Percentiles rank a stretch among this genome's conserved stretches.
These are phyloP conservation scores for Teratosphaeria gauchensis DNA, from an alignment of 2,329 filamentous ascomycete species.

Conservation along the genomic window DNA sequence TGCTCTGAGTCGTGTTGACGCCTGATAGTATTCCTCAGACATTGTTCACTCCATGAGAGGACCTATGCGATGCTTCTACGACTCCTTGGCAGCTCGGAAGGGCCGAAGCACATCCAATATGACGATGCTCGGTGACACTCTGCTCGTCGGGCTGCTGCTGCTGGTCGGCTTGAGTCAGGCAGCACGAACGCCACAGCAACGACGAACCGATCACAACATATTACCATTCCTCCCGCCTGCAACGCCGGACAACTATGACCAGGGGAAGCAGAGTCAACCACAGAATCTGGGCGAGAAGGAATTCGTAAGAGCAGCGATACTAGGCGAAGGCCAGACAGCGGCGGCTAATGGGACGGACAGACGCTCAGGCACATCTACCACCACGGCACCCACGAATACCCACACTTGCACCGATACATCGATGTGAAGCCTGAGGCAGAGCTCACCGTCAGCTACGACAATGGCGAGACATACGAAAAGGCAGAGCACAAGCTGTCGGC, in stretches of 20 bases:
- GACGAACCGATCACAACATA: background rate
- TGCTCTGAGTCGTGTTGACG: too few relatives aligned
- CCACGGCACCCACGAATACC: slow-evolving; percentile 73
- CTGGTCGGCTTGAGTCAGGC: slow-evolving; percentile 9
- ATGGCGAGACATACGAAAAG: slow-evolving; percentile 27
- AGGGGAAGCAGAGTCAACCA: background rate
- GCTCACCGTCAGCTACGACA: slow-evolving; percentile 17
- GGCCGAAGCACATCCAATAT: slow-evolving; percentile 1
- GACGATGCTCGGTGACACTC: slow-evolving; percentile 15
- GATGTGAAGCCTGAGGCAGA: slow-evolving; percentile 57
- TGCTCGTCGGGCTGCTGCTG: slow-evolving; percentile 9
- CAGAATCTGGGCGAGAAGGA: slow-evolving; percentile 13
- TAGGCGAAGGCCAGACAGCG: background rate
- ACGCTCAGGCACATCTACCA: slow-evolving; percentile 84
- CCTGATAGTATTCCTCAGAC: too few relatives aligned
- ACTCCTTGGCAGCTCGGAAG: slow-evolving; percentile 3
- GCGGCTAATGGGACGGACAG: slow-evolving; percentile 20
- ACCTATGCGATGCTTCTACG: slow-evolving; percentile 15
- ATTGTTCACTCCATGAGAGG: too few relatives aligned
- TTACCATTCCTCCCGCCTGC: background rate
- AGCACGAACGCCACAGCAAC: slow-evolving; percentile 11
- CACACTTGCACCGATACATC: slow-evolving; percentile 63
- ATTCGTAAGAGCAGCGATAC: slow-evolving; percentile 17
- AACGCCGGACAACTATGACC: background rate
- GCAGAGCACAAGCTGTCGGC: slow-evolving; percentile 37